phyloP scores from a whole-genome alignment of 1,284 basidiomycete species.

The Moniliella sp. region DNA sequence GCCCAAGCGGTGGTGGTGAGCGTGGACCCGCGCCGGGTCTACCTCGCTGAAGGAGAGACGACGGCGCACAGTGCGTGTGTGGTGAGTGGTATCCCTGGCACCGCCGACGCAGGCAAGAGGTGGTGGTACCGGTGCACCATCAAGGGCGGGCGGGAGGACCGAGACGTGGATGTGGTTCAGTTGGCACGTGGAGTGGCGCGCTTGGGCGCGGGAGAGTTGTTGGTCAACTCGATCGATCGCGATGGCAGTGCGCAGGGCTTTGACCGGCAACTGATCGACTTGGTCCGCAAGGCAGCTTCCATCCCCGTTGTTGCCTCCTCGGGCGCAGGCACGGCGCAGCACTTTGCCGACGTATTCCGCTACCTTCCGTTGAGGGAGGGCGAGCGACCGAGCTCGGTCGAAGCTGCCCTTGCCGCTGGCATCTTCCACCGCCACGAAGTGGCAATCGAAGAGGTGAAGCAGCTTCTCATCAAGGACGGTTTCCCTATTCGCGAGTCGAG shows the following conservation, averaged over 20 bases:
- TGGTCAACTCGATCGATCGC: constrained; percentile 88
- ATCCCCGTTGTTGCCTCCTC: constrained; percentile 89
- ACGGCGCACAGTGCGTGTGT: constrained; percentile 31
- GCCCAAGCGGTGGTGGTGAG: constrained; percentile 92
- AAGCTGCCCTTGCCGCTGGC: constrained; percentile 84
- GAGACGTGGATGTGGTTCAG: constrained; percentile 78
- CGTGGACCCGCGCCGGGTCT: constrained; percentile 71
- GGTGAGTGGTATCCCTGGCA: constrained; percentile 34
- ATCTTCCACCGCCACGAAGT: constrained; percentile 90
- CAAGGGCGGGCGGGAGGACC: constrained; percentile 64
- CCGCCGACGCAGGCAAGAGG: constrained; percentile 45
- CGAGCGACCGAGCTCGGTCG: constrained; percentile 38
- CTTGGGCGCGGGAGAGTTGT: constrained; percentile 80
- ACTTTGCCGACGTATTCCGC: constrained; percentile 39
- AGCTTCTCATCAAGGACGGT: constrained; percentile 17
- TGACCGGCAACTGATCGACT: constrained; percentile 56
- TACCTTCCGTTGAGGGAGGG: constrained; percentile 39
- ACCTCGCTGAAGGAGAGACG: constrained; percentile 44
- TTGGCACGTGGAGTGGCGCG: constrained; percentile 66
- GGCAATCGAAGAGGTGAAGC: constrained; percentile 37
- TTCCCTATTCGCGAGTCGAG: constrained; percentile 16
- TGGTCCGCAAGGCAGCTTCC: constrained; percentile 51
- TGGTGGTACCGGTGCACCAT: constrained; percentile 99
- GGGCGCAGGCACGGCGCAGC: constrained; percentile 28
- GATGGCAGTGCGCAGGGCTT: constrained; percentile 85